Evolutionary conservation across 805 yeast species (phyloP).

Genomic region (Sugiyamaella smithiae): DNA sequence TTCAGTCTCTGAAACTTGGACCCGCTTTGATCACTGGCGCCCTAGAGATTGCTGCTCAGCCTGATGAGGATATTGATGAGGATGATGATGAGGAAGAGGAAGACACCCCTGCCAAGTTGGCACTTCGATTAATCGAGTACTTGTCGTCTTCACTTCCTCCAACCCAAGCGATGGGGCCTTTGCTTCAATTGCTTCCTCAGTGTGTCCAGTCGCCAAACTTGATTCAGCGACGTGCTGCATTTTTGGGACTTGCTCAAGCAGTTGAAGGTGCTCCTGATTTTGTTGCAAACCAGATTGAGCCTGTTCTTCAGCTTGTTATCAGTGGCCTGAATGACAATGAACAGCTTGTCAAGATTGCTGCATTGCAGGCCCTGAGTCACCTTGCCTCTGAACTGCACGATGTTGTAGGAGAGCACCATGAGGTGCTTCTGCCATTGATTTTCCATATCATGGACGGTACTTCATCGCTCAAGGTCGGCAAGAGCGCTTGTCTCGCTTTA

Average conservation of each 20-base stretch:
- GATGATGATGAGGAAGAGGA: slow-evolving; percentile 95
- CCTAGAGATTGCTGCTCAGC: slow-evolving; percentile 73
- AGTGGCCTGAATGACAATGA: slow-evolving; percentile 75
- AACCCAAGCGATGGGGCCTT: slow-evolving; percentile 79
- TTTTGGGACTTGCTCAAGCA: slow-evolving; percentile 75
- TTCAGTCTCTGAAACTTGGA: slow-evolving; percentile 78
- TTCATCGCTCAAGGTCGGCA: slow-evolving; percentile 76
- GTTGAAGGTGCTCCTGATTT: slow-evolving; percentile 95
- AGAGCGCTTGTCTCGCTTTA: slow-evolving; percentile 84
- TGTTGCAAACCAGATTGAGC: slow-evolving; percentile 68
- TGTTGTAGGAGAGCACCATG: slow-evolving; percentile 79
- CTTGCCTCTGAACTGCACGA: slow-evolving; percentile 84
- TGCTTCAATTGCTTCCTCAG: slow-evolving; percentile 57
- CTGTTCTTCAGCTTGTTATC: slow-evolving; percentile 68
- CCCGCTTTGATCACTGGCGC: slow-evolving; percentile 73
- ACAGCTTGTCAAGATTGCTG: slow-evolving; percentile 76
- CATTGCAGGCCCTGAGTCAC: slow-evolving; percentile 74
- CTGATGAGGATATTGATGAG: slow-evolving; percentile 70
- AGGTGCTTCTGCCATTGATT: slow-evolving; percentile 76
- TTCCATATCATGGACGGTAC: slow-evolving; percentile 86
- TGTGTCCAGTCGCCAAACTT: slow-evolving; percentile 53
- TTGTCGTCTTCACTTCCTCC: slow-evolving; percentile 88
- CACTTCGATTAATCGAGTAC: slow-evolving; percentile 73
- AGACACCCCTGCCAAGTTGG: slow-evolving; percentile 71
- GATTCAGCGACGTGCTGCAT: slow-evolving; percentile 83